Base-by-base conservation (phyloP, 306 rosid species). In the Oxytropis ochrocephala region DNA sequence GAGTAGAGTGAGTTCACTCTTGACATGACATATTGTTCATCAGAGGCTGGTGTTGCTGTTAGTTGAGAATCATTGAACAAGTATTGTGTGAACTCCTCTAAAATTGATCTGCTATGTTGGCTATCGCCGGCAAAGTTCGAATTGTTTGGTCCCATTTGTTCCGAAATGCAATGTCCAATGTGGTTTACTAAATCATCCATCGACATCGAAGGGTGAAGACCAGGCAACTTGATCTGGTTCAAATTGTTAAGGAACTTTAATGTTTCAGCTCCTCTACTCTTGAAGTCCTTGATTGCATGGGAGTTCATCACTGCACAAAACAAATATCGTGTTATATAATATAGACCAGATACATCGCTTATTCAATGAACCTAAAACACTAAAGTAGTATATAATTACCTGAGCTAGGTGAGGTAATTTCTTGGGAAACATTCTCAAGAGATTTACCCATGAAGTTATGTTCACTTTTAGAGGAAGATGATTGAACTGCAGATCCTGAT, bases 1-100 rank as follows among this genome's bases (percentile, higher is more conserved):
- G 85, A 82, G 71, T 77, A 88, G 0, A 88, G 87, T 11, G 96
- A 90, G 74, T 88, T 82, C 72, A 90, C 96, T 77, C 88, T 86
- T 10, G 87, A 72, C 95, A 90, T 81, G 62, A 88, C 81, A 71
- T 60, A 74, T 76, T 77, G 83, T 83, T 90, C 90, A 7, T 88
- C 90, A 10, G 85, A 81, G 21, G 84, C 73, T 11, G 70, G 46
- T 10, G 78, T 10, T 11, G 70, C 41, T 10, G 78, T 10, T 19
- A 42, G 62, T 54, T 82, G 91, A 8, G 87, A 36, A 57, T 90
- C 95, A 19, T 11, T 86, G 46, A 90, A 78, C 79, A 90, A 65
- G 81, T 78, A 81, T 16, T 86, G 91, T 0, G 84, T 79, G 13
- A 88, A 79, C 75, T 90, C 96, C 80, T 84, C 96, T 75, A 90